Evolutionary conservation across 1,284 basidiomycete genomes (phyloP).

Genomic region (Pascua sp.): DNA sequence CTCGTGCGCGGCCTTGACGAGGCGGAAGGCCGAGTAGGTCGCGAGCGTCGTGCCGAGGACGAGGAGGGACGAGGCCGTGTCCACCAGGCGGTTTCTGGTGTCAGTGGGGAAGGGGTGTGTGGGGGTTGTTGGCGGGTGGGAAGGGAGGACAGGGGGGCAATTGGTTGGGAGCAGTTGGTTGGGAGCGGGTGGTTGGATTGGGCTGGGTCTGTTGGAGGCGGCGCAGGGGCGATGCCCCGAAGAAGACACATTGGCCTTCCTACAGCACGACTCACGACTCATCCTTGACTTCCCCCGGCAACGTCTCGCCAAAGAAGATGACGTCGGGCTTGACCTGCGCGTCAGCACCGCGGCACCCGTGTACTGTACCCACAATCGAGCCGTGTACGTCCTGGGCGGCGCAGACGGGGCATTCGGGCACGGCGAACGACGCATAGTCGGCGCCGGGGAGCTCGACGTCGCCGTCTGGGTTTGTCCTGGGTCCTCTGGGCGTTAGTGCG

Average conservation of each 20-base stretch:
- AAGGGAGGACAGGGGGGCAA: too few relatives aligned
- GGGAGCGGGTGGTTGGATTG: too few relatives aligned
- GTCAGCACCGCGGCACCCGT: not conserved
- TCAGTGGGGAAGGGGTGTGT: too few relatives aligned
- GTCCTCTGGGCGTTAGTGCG: too few relatives aligned
- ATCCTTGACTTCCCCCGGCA: constrained; percentile 60
- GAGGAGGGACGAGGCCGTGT: constrained; percentile 64
- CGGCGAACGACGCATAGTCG: constrained; percentile 69
- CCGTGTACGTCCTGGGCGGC: constrained; percentile 46
- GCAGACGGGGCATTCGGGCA: constrained; percentile 71
- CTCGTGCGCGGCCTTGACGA: constrained; percentile 76
- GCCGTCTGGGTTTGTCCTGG: constrained; percentile 84
- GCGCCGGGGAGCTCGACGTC: constrained; percentile 81
- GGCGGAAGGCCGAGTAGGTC: constrained; percentile 82
- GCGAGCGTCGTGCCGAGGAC: constrained; percentile 84
- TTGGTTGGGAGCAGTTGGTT: too few relatives aligned
- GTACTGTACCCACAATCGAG: constrained; percentile 6
- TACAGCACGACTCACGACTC: constrained; percentile 71
- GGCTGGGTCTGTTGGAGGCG: too few relatives aligned
- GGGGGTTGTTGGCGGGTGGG: not conserved
- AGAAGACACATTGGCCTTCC: too few relatives aligned
- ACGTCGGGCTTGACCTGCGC: constrained; percentile 70
- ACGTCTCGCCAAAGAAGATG: constrained; percentile 82
- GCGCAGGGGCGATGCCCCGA: too few relatives aligned
- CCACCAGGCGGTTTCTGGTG: constrained; percentile 60